Base-by-base conservation (phyloP, 257 asterid species). In the Solanum bulbocastanum region DNA sequence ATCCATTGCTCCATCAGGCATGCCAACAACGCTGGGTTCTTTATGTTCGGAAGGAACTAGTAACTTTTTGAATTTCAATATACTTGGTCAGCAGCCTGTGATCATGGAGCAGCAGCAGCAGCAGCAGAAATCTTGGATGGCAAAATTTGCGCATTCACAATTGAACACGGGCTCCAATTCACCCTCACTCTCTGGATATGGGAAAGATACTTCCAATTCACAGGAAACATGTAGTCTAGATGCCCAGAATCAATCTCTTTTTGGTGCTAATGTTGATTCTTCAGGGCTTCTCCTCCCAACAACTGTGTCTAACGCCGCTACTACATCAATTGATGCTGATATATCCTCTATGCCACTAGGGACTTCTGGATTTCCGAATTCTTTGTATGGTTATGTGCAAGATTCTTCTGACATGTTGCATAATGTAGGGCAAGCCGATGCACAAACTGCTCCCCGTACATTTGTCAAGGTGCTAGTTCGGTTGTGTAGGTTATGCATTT, bases 281-380 rank as follows among this genome's bases (percentile, higher is more conserved):
- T 91, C 98, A 14, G 95, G 93, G 56, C 96, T 96, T 86, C 91
- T 92, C 90, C 94, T 96, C 37, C 98, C 98, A 37, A 94, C 96
- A 36, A 94, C 95, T 8, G 93, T 95, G 86, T 90, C 98, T 36
- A 87, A 82, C 82, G 90, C 89, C 39, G 93, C 85, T 71, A 90
- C 94, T 68, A 88, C 98, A 86, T 90, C 97, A 23, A 93, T 83
- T 85, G 96, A 93, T 83, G 91, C 93, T 73, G 96, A 93, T 83
- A 88, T 94, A 92, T 90, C 98, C 85, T 88, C 96, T 39, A 87
- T 91, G 93, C 94, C 93, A 18, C 72, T 94, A 40, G 96, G 94
- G 81, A 87, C 94, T 81, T 93, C 97, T 75, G 97, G 95, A 62
- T 94, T 90, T 90, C 97, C 91, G 92, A 93, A 88, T 91, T 88